phyloP scores from a whole-genome alignment of 2,329 filamentous ascomycete genomes.

The Aspergillus fijiensis region DNA sequence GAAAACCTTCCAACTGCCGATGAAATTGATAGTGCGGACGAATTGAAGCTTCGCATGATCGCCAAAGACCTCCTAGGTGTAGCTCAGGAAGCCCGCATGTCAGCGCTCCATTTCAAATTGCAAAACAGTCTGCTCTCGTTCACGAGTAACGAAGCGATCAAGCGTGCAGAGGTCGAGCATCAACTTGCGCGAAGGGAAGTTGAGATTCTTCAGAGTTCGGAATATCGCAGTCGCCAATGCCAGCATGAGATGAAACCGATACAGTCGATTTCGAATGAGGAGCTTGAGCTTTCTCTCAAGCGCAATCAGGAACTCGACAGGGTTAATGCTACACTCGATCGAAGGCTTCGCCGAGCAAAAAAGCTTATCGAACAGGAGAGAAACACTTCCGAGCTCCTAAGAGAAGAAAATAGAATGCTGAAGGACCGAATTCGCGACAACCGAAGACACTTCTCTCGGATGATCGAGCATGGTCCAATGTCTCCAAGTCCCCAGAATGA shows the following conservation, averaged over 20 bases:
- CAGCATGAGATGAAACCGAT: conserved; percentile 49
- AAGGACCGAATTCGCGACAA: conserved; percentile 86
- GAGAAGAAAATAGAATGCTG: conserved; percentile 74
- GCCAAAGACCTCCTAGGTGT: conserved; percentile 54
- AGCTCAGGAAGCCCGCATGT: conserved; percentile 71
- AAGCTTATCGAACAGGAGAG: conserved; percentile 76
- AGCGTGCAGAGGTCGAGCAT: conserved; percentile 85
- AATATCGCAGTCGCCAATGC: conserved; percentile 66
- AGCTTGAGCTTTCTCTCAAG: conserved; percentile 61
- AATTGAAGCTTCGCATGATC: conserved; percentile 55
- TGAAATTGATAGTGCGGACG: conserved; percentile 53
- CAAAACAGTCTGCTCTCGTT: conserved; percentile 83
- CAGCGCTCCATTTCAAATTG: conserved; percentile 84
- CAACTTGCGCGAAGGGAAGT: conserved; percentile 88
- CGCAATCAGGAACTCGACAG: conserved; percentile 66
- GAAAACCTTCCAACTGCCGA: conserved; percentile 49
- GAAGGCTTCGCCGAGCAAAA: conserved; percentile 70
- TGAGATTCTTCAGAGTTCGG: conserved; percentile 73
- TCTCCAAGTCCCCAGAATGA: conserved; percentile 59
- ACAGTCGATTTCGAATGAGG: conserved; percentile 38
- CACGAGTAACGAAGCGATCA: conserved; percentile 79
- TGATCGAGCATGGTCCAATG: conserved; percentile 72
- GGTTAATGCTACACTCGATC: conserved; percentile 63
- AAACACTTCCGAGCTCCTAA: conserved; percentile 67
- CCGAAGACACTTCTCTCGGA: conserved; percentile 76